Evolutionary conservation across 1,284 basidiomycete species (phyloP), one percentile per base, ranked within the genome.

Genomic region (Vanrija pseudolonga): DNA sequence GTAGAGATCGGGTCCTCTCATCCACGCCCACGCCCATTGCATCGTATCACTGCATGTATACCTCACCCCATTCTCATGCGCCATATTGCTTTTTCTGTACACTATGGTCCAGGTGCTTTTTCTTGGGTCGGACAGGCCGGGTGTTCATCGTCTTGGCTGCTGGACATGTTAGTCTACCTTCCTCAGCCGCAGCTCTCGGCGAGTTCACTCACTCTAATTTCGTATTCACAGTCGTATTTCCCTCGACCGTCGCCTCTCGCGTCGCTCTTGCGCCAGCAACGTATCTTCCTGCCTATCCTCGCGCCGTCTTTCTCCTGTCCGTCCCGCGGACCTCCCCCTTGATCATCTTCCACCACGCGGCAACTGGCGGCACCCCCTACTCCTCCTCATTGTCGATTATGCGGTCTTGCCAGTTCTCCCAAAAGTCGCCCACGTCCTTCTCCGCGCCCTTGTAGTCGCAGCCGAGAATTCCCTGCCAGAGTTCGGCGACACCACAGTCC

Each of bases 1-100:
- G 81, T 97, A 89, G 79, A 71, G 43, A 40, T 20, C 18, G 23
- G 38, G 7, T 19, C 42, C 26, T 20, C 18, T 20, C 36, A 22
- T 32, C 17, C 42, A 18, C 38, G 22, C 37, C 36, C 26, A 20
- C 38, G 26, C 22, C 37, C 20, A 23, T 43, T 28, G 47, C 48
- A 50, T 58, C 28, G 41, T 28, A 44, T 49, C 52, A 52, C 44
- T 54, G 44, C 55, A 62, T 60, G 57, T 57, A 56, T 52, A 53
- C 55, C 59, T 62, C 46, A 17, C 15, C 4, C 19, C 20, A 45
- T 40, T 40, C 12, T 36, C 4, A 2, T 9, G 20, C 20, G 23
- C 23, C 9, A 14, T 12, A n/a, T n/a, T n/a, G n/a, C n/a, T n/a
- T n/a, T n/a, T 32, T 32, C 9, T 32, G 11, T 18, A n/a, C n/a